These are phyloP conservation scores for Hypoxylon lenormandii DNA, from an alignment of 495 filamentous ascomycete species.

Conservation along the genomic window DNA sequence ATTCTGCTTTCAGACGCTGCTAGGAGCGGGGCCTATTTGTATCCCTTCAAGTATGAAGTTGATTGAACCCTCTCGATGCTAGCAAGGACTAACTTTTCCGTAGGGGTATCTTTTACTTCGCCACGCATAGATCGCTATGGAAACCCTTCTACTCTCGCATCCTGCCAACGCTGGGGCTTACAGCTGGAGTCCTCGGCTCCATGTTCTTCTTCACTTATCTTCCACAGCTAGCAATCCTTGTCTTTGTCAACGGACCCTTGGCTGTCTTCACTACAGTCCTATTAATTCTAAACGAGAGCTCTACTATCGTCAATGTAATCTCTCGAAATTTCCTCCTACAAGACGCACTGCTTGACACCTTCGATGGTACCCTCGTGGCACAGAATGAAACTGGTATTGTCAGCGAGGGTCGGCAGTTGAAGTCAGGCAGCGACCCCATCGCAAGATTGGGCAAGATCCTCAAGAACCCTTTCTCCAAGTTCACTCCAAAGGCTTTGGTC, in stretches of 20 bases:
- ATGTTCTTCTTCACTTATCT: conserved; percentile 92
- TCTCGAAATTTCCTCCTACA: conserved; percentile 80
- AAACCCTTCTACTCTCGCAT: conserved; percentile 77
- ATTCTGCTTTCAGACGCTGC: conserved; percentile 70
- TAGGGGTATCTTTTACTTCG: conserved; percentile 82
- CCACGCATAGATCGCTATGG: conserved; percentile 71
- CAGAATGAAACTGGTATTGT: conserved; percentile 70
- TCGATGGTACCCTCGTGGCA: conserved; percentile 81
- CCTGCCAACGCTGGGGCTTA: conserved; percentile 75
- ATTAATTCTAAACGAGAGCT: conserved; percentile 83
- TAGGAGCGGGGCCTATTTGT: conserved; percentile 81
- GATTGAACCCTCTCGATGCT: not conserved
- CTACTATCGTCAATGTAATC: conserved; percentile 78
- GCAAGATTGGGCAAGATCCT: conserved; percentile 77
- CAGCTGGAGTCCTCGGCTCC: conserved; percentile 69
- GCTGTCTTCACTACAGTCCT: conserved; percentile 80
- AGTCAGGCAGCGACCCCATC: conserved; percentile 69
- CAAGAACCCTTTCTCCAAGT: conserved; percentile 74
- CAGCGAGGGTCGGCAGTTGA: conserved; percentile 76
- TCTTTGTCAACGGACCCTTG: conserved; percentile 87
- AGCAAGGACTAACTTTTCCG: conserved; percentile 18
- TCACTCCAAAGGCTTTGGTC: conserved; percentile 73
- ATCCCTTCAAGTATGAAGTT: conserved; percentile 75
- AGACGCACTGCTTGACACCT: conserved; percentile 86
- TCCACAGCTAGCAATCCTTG: conserved; percentile 82